A percentile compares a stretch with the other conserved stretches of the same genome.
Conservation (phyloP, 352 stramenopile genomes). For the Phytophthora kernoviae region DNA sequence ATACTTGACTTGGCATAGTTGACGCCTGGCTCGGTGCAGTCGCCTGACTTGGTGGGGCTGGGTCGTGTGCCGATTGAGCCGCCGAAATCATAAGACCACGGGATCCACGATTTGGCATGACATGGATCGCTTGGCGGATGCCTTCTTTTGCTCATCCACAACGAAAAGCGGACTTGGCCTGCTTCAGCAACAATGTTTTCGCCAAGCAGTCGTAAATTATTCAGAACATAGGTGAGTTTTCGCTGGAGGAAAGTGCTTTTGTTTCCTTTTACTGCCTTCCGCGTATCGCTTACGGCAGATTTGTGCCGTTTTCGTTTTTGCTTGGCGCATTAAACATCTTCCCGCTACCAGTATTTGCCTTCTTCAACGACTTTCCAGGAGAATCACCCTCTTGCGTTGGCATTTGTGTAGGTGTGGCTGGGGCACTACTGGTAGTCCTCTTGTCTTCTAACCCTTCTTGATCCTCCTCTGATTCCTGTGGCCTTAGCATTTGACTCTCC, state of each 20-base stretch:
- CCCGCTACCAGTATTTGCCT: slow-evolving; percentile 35
- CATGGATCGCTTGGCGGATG: slow-evolving; percentile 44
- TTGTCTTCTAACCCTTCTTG: slow-evolving; percentile 15
- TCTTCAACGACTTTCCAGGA: slow-evolving; percentile 25
- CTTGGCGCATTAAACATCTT: slow-evolving; percentile 36
- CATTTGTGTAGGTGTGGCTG: slow-evolving; percentile 14
- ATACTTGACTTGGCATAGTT: not conserved
- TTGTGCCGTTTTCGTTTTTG: slow-evolving; percentile 45
- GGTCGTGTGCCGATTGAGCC: slow-evolving; percentile 1
- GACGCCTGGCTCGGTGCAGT: not conserved
- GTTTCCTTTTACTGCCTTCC: slow-evolving; percentile 34
- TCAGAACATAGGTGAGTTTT: slow-evolving; percentile 54
- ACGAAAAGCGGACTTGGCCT: slow-evolving; percentile 55
- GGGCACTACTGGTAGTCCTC: not conserved
- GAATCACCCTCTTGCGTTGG: slow-evolving; percentile 18
- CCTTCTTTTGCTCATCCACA: slow-evolving; percentile 40
- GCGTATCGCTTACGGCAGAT: slow-evolving; percentile 10
- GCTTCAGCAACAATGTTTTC: slow-evolving; percentile 44
- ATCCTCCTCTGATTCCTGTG: slow-evolving; percentile 36
- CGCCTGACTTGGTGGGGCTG: not conserved
- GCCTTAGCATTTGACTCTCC: slow-evolving; percentile 73
- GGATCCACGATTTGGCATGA: slow-evolving; percentile 42
- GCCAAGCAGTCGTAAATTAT: slow-evolving; percentile 49
- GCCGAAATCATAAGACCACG: slow-evolving; percentile 1
- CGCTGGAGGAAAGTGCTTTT: slow-evolving; percentile 48